Base-by-base conservation (phyloP, 257 asterid genomes). In the Gentiana dahurica region DNA sequence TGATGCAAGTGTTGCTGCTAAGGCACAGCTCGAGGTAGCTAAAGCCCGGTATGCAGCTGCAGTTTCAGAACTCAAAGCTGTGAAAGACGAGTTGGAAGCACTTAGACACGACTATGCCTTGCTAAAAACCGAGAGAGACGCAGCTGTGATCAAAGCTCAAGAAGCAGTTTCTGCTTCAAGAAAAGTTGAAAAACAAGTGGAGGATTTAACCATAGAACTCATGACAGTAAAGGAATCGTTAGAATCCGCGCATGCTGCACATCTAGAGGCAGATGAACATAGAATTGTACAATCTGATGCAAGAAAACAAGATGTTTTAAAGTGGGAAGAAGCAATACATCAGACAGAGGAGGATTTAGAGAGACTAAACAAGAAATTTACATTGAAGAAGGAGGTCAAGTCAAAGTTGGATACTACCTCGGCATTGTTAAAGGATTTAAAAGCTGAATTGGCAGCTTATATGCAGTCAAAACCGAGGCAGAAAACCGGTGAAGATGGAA, bases 21-120 rank as follows among this genome's bases (percentile, higher is more conserved):
- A 75, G 83, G 97, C 91, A 8, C 96, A 93, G 83, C 87, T 93
- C 34, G 97, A 93, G 83, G 97, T 93, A 3, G 95, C 97, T 13
- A 79, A 66, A 63, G 94, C 96, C 2, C 68, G 97, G 65, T 90
- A 89, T 49, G 61, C 74, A 6, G 84, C 96, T 15, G 97, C 97
- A 6, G 73, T 82, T 54, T 35, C 87, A 2, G 96, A 93, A 58
- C 85, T 89, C 13, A 65, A 79, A 73, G 63, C 71, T 13, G 87
- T 83, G 8, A 68, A 63, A 45, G 79, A 68, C 0, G 92, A 93
- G 62, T 43, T 89, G 60, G 89, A 77, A 61, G 78, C 75, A 43
- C 91, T 89, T 47, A 71, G 63, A 8, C 67, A 68, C 60, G 97
- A 93, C 67, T 82, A 80, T 36, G 39, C 73, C 5, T 43, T 68